Evolutionary conservation across 352 stramenopile species (phyloP).

Genomic region (Globisporangium acanthophoron): DNA sequence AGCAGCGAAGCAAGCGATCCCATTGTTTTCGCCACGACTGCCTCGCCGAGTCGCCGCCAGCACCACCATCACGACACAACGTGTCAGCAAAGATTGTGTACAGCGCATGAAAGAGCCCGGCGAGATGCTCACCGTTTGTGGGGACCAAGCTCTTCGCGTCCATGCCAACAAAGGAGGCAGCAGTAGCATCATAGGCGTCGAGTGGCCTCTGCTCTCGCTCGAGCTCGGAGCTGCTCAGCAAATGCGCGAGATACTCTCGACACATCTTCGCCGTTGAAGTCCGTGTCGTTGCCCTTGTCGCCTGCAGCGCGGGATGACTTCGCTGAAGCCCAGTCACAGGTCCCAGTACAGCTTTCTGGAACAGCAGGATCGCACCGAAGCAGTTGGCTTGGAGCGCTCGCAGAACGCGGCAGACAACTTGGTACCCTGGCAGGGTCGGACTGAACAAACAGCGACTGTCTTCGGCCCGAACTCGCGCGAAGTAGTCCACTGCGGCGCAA

Average conservation of each 20-base stretch:
- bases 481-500: slow-evolving; percentile 31
- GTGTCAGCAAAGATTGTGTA: slow-evolving; percentile 12
- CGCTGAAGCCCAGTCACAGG: background rate
- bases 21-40: slow-evolving; percentile 6
- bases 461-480: slow-evolving; percentile 7
- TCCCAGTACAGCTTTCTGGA: background rate
- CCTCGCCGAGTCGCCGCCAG: background rate
- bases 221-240: slow-evolving; percentile 3
- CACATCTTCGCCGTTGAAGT: background rate
- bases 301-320: background rate
- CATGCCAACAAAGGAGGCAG: background rate
- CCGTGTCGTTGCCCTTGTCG: background rate
- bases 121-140: slow-evolving; percentile 10
- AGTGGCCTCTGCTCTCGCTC: background rate
- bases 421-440: slow-evolving; percentile 18
- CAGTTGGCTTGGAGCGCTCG: background rate
- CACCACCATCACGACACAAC: background rate
- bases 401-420: slow-evolving; percentile 8
- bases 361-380: background rate
- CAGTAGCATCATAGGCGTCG: background rate
- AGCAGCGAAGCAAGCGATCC: slow-evolving; percentile 8
- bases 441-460: background rate
- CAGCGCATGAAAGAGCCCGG: slow-evolving; percentile 10
- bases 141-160: background rate
- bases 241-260: slow-evolving; percentile 7